Evolutionary conservation across 164 flowering plant genomes (phyloP).

Genomic region (Liriodendron chinense): DNA sequence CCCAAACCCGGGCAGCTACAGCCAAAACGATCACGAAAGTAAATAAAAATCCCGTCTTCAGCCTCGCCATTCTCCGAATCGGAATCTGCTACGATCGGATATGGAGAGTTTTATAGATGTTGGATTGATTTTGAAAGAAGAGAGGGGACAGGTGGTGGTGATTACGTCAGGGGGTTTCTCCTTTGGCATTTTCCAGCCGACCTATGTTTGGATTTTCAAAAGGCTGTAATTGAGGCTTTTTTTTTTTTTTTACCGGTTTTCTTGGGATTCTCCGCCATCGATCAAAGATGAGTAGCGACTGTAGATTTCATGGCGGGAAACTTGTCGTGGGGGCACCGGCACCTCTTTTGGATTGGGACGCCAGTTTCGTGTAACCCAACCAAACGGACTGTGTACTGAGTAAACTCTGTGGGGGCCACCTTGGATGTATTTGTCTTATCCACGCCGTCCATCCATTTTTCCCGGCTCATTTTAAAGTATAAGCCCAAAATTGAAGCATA

Average conservation of each 20-base stretch:
- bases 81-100: background rate
- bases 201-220: background rate
- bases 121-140: background rate
- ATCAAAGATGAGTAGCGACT: background rate
- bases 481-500: too few relatives aligned
- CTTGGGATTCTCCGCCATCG: background rate
- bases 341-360: background rate
- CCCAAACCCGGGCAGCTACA: background rate
- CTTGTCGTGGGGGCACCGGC: background rate
- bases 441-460: too few relatives aligned
- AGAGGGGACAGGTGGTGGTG: background rate
- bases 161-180: background rate
- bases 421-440: too few relatives aligned
- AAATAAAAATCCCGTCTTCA: background rate
- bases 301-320: background rate
- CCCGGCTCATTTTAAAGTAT: too few relatives aligned
- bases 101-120: background rate
- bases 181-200: background rate
- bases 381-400: too few relatives aligned
- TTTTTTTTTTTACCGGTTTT: too few relatives aligned
- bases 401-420: too few relatives aligned
- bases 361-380: background rate
- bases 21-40: background rate
- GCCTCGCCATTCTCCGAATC: background rate
- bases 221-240: too few relatives aligned